Evolutionary conservation across 2,329 filamentous ascomycete species (phyloP).

Genomic region (Trichoderma koningii): DNA sequence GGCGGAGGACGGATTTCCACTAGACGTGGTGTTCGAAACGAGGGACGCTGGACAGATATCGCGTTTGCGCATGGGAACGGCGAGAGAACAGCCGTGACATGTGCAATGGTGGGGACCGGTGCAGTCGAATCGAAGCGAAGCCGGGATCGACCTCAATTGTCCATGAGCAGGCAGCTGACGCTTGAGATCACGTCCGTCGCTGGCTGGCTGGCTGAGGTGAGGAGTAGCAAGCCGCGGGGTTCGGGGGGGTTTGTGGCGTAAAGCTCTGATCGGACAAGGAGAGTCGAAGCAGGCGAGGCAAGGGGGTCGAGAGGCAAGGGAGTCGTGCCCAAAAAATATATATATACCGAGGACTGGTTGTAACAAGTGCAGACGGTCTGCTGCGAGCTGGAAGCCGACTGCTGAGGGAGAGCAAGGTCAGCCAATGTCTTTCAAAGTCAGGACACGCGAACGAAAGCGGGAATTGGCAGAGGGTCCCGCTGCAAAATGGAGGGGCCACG

Average conservation of each 20-base stretch:
- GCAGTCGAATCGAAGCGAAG: slow-evolving; percentile 24
- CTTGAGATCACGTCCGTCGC: neutral
- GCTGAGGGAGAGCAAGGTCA: slow-evolving; percentile 30
- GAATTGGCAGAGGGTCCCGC: slow-evolving; percentile 24
- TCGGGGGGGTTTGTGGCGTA: slow-evolving; percentile 7
- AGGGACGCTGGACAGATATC: slow-evolving; percentile 40
- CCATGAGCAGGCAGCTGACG: slow-evolving; percentile 20
- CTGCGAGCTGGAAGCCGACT: slow-evolving; percentile 32
- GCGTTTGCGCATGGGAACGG: slow-evolving; percentile 45
- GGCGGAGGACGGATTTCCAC: slow-evolving; percentile 32
- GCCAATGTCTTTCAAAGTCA: slow-evolving; percentile 35
- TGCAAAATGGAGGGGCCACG: slow-evolving; percentile 28
- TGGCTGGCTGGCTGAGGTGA: slow-evolving; percentile 8
- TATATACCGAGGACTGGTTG: slow-evolving; percentile 20
- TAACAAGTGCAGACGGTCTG: slow-evolving; percentile 31
- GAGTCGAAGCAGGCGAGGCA: neutral
- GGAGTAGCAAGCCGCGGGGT: slow-evolving; percentile 22
- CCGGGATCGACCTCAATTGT: slow-evolving; percentile 26
- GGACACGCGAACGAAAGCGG: slow-evolving; percentile 29
- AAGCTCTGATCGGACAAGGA: slow-evolving; percentile 17
- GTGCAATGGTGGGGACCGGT: slow-evolving; percentile 29
- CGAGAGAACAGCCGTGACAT: slow-evolving; percentile 31
- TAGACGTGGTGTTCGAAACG: slow-evolving; percentile 39
- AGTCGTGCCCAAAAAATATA: neutral
- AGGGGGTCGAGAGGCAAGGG: neutral